These are phyloP conservation scores for Biscogniauxia mediterranea DNA, from an alignment of 2,329 filamentous ascomycete genomes.

Conservation along the genomic window DNA sequence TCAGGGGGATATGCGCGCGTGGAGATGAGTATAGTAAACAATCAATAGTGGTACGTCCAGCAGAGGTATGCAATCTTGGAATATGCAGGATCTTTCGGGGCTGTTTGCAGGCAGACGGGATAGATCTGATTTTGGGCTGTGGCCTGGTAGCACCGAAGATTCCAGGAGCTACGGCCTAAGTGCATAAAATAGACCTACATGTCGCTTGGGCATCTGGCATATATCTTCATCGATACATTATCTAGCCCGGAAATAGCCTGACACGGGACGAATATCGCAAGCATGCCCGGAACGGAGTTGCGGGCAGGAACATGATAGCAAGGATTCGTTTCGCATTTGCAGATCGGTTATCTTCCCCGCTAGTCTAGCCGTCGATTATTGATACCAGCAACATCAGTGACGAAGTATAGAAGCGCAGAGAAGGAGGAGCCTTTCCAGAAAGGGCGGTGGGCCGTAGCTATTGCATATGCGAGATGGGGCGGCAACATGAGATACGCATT, in stretches of 20 bases:
- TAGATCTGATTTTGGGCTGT: neutral
- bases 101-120: neutral
- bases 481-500: neutral
- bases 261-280: neutral
- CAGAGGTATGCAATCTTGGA: neutral
- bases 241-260: neutral
- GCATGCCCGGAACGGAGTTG: neutral
- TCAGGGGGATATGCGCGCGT: neutral
- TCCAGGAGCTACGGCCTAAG: neutral
- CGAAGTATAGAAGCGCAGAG: neutral
- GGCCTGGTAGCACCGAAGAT: neutral
- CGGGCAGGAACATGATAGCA: neutral
- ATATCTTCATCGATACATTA: neutral
- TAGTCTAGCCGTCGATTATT: neutral
- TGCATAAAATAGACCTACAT: neutral
- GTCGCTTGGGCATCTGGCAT: neutral
- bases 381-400: neutral
- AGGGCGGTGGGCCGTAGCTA: neutral
- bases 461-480: neutral
- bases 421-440: neutral
- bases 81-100: neutral
- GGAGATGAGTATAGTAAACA: neutral
- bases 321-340: neutral
- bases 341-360: neutral
- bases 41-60: neutral